Evolutionary conservation across 768 basidiomycete genomes (phyloP).

Genomic region (Termitomyces sp.): DNA sequence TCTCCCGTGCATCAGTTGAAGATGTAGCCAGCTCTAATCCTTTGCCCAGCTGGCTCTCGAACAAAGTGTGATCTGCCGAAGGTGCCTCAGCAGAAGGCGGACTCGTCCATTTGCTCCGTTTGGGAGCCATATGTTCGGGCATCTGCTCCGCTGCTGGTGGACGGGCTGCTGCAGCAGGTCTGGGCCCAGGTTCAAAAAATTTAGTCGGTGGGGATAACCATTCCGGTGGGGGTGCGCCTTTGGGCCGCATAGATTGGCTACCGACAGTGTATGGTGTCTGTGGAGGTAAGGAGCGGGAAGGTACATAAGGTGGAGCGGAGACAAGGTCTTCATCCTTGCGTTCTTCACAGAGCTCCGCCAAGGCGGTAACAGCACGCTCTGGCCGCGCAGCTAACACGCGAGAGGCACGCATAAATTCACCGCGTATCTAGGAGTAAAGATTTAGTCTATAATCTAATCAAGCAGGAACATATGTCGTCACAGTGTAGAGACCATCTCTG

Average conservation of each 20-base stretch:
- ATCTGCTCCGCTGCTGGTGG: slow-evolving; percentile 68
- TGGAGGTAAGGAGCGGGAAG: slow-evolving; percentile 48
- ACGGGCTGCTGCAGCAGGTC: slow-evolving; percentile 28
- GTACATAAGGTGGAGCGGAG: slow-evolving; percentile 38
- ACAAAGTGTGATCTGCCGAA: slow-evolving; percentile 55
- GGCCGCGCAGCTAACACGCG: slow-evolving; percentile 77
- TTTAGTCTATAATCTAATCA: slow-evolving; percentile 6
- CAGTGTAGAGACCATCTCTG: slow-evolving; percentile 92
- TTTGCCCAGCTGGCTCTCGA: slow-evolving; percentile 61
- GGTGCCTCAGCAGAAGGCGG: slow-evolving; percentile 78
- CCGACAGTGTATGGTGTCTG: slow-evolving; percentile 70
- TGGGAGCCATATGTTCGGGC: slow-evolving; percentile 84
- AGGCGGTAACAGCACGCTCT: slow-evolving; percentile 72
- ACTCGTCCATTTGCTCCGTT: slow-evolving; percentile 77
- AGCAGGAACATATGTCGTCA: slow-evolving; percentile 28
- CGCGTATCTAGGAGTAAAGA: slow-evolving; percentile 67
- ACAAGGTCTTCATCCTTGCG: slow-evolving; percentile 64
- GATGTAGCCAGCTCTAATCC: slow-evolving; percentile 66
- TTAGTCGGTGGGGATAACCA: slow-evolving; percentile 49
- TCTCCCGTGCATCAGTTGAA: slow-evolving; percentile 54
- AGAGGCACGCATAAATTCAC: slow-evolving; percentile 96
- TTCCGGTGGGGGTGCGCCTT: slow-evolving; percentile 33
- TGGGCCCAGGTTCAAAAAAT: slow-evolving; percentile 38
- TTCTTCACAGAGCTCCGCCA: slow-evolving; percentile 91
- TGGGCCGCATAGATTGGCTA: slow-evolving; percentile 51